Conservation (phyloP, 2,329 filamentous ascomycete genomes). For the Cladosporium sp. region DNA sequence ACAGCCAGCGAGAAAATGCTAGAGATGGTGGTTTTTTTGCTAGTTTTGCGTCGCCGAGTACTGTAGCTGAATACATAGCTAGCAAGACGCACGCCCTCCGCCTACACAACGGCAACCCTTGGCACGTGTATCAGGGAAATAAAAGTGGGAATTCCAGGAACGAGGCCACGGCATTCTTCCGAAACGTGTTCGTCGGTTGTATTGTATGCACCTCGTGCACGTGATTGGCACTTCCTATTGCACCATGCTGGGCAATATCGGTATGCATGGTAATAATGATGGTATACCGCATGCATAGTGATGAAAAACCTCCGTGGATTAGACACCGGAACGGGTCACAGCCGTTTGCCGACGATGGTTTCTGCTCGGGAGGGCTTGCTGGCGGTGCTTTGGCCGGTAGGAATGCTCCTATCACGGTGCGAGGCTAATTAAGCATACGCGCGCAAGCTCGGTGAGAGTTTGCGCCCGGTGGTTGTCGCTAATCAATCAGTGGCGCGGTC, state of each 20-base stretch:
- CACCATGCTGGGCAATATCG: not conserved
- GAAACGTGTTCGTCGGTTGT: not conserved
- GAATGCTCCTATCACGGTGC: not conserved
- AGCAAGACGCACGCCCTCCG: no score
- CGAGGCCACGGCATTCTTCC: not conserved
- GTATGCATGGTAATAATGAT: not conserved
- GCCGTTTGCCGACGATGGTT: not conserved
- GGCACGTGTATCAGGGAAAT: conserved; percentile 1
- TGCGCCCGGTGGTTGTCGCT: not conserved
- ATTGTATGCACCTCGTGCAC: not conserved
- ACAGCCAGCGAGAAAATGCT: not conserved
- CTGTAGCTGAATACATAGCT: no score
- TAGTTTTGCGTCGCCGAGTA: no score
- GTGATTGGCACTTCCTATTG: not conserved
- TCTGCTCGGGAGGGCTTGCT: not conserved
- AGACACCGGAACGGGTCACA: not conserved
- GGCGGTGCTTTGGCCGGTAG: not conserved
- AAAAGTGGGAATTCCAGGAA: not conserved
- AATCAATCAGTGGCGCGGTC: not conserved
- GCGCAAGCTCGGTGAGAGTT: conserved; percentile 1
- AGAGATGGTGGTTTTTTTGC: no score
- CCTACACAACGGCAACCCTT: not conserved
- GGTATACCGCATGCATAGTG: not conserved
- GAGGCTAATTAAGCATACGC: conserved; percentile 3
- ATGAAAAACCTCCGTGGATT: not conserved